A percentile compares a stretch with the other conserved stretches of the same genome.
Evolutionary conservation across 2,329 filamentous ascomycete species (phyloP).

Genomic region (Aspergillus clavatus): DNA sequence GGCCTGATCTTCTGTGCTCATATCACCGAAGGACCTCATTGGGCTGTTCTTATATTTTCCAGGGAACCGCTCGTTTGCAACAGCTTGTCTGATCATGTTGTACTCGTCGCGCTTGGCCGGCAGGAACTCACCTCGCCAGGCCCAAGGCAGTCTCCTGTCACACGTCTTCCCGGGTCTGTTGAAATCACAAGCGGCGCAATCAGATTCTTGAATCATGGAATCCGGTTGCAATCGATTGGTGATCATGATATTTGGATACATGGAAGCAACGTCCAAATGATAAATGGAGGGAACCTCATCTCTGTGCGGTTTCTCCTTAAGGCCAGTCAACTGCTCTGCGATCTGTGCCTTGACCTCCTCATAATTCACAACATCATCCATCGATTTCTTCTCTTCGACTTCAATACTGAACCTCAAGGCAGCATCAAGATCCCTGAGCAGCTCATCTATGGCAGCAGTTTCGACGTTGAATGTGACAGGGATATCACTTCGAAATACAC

Average conservation of each 20-base stretch:
- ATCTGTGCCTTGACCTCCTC: constrained; percentile 84
- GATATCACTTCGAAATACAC: constrained; percentile 93
- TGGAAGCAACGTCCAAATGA: constrained; percentile 95
- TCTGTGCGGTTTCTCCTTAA: constrained; percentile 80
- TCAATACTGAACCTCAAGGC: constrained; percentile 83
- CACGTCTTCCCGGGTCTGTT: constrained; percentile 96
- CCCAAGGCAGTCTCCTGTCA: constrained; percentile 89
- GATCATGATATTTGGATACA: constrained; percentile 99
- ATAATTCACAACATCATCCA: constrained; percentile 76
- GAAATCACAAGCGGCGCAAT: constrained; percentile 97
- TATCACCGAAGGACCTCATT: constrained; percentile 70
- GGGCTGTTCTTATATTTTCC: constrained; percentile 68
- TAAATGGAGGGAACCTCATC: constrained; percentile 88
- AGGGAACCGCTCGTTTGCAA: constrained; percentile 90
- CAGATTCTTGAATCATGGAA: constrained; percentile 96
- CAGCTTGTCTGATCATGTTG: constrained; percentile 92
- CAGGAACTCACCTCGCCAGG: constrained; percentile 96
- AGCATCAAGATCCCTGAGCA: constrained; percentile 78
- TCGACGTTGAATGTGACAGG: constrained; percentile 93
- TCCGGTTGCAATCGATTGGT: constrained; percentile 96
- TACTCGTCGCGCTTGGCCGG: constrained; percentile 96
- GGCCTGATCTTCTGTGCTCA: constrained; percentile 78
- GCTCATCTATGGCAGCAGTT: constrained; percentile 79
- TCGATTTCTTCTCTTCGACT: constrained; percentile 75
- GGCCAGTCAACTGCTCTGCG: constrained; percentile 59